Base-by-base conservation (phyloP, 371 early-diverging fungal genomes). In the Blakeslea trispora region DNA sequence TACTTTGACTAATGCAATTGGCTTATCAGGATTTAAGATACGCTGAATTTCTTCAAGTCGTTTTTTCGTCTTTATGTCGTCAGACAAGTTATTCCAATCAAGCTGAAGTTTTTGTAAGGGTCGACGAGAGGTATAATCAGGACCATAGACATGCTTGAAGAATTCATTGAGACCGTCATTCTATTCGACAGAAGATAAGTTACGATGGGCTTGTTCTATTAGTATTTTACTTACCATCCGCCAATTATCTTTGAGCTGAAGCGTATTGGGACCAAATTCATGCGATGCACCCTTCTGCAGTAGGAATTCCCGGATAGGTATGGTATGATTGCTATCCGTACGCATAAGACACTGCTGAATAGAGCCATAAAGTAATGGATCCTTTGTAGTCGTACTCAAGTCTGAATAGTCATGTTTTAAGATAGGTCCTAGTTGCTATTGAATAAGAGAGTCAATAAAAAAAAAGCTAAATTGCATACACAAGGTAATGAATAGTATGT, bases 331-430 rank as follows among this genome's bases (percentile, higher is more conserved):
- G 23, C 74, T 63, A 11, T 63, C 48, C 17, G 60, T 76, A 6
- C 84, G 71, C 84, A 84, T 84, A 45, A 84, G 53, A 37, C 78
- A 81, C 40, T 74, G 77, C 55, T 82, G 82, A 44, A 84, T 79
- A 14, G 82, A 82, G 1, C 84, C 82, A 55, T 63, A 78, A 8
- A 82, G 61, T 0, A 78, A 57, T 17, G 81, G 82, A 8, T 79
- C 68, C 8, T 67, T 37, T 21, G 53, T 9, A 10, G 42, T 13
- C 19, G 39, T 39, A 0, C 56, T 56, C 13, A 72, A 59, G 21
- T 62, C 32, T 0, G 80, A 80, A 54, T 84, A 82, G 0, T 60
- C 64, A 35, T 81, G 76, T 21, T 69, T 59, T 11, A 84, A 58
- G 22, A 84, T 72, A 5, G 84, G 84, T 13, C 82, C 82, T n/a